Base-by-base conservation (phyloP, 331 rosid species). In the Cydonia oblonga region DNA sequence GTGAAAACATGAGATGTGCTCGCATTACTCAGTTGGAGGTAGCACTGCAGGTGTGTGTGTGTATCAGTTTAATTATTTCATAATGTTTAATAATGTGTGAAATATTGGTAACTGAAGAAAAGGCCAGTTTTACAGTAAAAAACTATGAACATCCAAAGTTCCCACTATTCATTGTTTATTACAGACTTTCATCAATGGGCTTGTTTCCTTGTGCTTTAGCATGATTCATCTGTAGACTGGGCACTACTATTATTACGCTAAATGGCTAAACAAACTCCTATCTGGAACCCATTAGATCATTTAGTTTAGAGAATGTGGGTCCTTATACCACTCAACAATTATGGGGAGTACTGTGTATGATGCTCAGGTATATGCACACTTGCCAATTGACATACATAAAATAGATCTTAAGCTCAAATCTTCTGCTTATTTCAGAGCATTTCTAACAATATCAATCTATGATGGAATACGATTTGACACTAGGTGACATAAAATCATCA, bases 261-360 rank as follows among this genome's bases (percentile, higher is more conserved):
- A 22, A 53, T 51, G 78, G 74, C 29, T 66, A 75, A 71, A 63
- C 83, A 74, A 79, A 68, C 56, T 82, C 81, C 75, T 57, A 75
- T 79, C 76, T 75, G 79, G 83, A 82, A 71, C 49, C 86, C 83
- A 82, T 71, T 76, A 51, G 61, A 59, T 64, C 46, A 12, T 44
- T 44, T 63, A 23, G 44, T 53, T 63, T 58, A 49, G 28, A 66
- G 46, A 40, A 33, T 49, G 68, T 72, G 71, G 64, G 40, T 32
- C 52, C 66, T 22, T 68, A 64, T 29, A 11, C 70, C 70, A 58
- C 53, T 15, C 32, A 49, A 49, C 6, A 9, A 51, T 9, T 20
- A 64, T 64, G 71, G 19, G 59, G 20, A 16, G 23, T 23, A 35
- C 52, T 51, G 71, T 53, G 49, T 22, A 51, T 73, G 64, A 64